Conservation (phyloP, 129 eudicot species). For the Silybum marianum region DNA sequence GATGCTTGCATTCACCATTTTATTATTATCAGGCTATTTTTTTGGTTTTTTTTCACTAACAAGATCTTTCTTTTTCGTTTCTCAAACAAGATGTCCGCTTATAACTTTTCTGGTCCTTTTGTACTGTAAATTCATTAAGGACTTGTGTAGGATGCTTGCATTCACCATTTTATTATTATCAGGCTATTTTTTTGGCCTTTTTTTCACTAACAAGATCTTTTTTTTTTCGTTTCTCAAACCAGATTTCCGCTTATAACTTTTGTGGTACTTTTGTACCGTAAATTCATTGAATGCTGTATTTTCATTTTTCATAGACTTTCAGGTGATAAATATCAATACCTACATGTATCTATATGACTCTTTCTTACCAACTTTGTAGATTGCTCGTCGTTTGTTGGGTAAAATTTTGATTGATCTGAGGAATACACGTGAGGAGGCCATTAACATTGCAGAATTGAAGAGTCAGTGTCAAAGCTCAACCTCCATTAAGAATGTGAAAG, state of each 20-base stretch:
- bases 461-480: conserved; percentile 51
- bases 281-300: not conserved
- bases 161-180: not conserved
- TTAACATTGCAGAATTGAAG: conserved; percentile 86
- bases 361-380: conserved; percentile 45
- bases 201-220: not conserved
- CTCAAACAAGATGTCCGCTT: not conserved
- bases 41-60: not conserved
- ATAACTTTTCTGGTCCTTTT: not conserved
- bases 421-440: conserved; percentile 97
- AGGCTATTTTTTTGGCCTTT: not conserved
- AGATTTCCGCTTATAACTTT: not conserved
- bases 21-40: not conserved
- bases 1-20: not conserved
- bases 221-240: not conserved
- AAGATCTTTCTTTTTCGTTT: not conserved
- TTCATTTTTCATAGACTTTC: not conserved
- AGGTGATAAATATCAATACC: not conserved
- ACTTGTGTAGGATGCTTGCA: not conserved
- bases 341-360: not conserved
- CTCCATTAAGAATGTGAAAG: conserved; percentile 43
- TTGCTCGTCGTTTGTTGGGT: conserved; percentile 95
- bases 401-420: conserved; percentile 89
- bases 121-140: not conserved
- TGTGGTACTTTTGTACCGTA: not conserved